Evolutionary conservation across 257 asterid species (phyloP).

Genomic region (Nicotiana obtusifolia): DNA sequence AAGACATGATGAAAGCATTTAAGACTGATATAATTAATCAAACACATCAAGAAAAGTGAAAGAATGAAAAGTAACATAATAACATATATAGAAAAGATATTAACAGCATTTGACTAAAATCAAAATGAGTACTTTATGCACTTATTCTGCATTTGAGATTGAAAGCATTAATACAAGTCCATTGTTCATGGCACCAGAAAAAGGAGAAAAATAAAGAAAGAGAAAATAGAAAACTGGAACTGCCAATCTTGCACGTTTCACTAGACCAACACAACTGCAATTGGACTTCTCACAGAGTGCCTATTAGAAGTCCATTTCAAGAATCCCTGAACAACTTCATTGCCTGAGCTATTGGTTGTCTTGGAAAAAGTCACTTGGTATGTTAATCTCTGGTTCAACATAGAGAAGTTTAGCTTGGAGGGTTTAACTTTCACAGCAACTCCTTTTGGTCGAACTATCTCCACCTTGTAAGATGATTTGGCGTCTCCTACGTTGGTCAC

Average conservation of each 20-base stretch:
- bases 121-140: background rate
- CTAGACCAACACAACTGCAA: constrained; percentile 8
- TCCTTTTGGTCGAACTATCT: constrained; percentile 21
- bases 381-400: constrained; percentile 23
- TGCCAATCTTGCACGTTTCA: background rate
- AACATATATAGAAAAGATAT: no score
- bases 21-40: no score
- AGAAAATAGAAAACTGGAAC: background rate
- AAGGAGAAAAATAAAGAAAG: no score
- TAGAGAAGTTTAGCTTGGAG: constrained; percentile 13
- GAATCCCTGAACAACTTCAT: constrained; percentile 23
- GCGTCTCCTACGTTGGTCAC: constrained; percentile 41
- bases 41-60: no score
- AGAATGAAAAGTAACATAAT: no score
- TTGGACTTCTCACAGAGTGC: constrained; percentile 34
- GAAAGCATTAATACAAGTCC: background rate
- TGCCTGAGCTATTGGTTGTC: background rate
- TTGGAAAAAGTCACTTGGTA: constrained; percentile 31
- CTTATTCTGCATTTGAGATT: background rate
- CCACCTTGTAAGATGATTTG: constrained; percentile 21
- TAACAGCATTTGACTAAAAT: background rate
- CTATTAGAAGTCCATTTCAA: constrained; percentile 34
- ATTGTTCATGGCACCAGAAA: background rate
- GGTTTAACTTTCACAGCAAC: constrained; percentile 28
- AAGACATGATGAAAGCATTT: no score